Base-by-base conservation (phyloP, 2,329 filamentous ascomycete genomes). In the Thermothelomyces thermophilus region DNA sequence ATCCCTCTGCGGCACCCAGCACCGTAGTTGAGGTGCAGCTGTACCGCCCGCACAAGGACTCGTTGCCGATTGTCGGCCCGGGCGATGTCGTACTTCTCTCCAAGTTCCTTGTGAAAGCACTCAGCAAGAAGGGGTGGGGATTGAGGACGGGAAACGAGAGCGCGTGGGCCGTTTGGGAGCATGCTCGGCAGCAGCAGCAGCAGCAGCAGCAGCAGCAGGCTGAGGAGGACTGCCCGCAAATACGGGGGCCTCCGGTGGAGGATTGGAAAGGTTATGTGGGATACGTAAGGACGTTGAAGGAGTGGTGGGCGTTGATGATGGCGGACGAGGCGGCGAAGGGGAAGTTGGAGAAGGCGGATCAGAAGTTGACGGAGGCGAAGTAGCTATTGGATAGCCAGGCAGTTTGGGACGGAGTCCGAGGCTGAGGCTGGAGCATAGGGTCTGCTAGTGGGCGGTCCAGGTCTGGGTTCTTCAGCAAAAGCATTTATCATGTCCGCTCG, bases 41-140 rank as follows among this genome's bases (percentile, higher is more conserved):
- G 14, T 82, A 77, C 64, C 73, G 80, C 13, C 74, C 77, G 10
- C 77, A 84, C 60, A 75, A 74, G 59, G 70, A 76, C 6, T 73
- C 74, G 2, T 67, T 84, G 39, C 81, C 81, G 1, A 62, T 72
- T 3, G 72, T 83, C 9, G 69, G 71, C 34, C 66, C 69, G 4
- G 81, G 81, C 5, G 80, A 84, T 58, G 72, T 77, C 2, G 69
- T 84, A 28, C 68, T 84, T 28, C 71, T 84, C 34, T 73, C 77
- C 20, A 70, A 73, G 41, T 79, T 84, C 55, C 70, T 71, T 24
- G 75, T 82, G 13, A 68, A 74, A 36, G 69, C 78, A 2, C 64
- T 82, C 44, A 73, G 74, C 51, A 70, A 70, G 40, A 74, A 74
- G 46, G 79, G 75, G 1, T 82, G 78, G 54, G 79, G 77, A 0